Evolutionary conservation across 1,139 yeast genomes (phyloP).

Genomic region (Saccharomyces hybrid): DNA sequence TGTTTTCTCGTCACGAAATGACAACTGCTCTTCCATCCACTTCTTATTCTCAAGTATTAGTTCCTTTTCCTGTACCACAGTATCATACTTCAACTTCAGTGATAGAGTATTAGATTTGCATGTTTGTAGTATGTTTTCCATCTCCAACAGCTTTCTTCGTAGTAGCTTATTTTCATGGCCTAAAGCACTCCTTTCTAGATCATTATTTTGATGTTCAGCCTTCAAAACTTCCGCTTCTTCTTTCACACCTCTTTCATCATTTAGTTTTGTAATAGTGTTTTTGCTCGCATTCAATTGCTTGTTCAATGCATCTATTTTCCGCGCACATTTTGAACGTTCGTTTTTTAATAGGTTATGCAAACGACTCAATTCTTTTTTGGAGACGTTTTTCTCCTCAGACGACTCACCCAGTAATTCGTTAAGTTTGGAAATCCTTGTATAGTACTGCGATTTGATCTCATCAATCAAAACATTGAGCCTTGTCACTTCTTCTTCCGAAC

Average conservation of each 20-base stretch:
- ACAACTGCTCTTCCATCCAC: background rate
- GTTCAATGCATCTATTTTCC: slow-evolving; percentile 28
- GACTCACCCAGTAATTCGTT: slow-evolving; percentile 30
- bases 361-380: background rate
- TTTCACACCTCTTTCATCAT: background rate
- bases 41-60: background rate
- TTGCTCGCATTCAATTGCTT: slow-evolving; percentile 37
- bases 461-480: slow-evolving; percentile 40
- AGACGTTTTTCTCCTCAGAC: background rate
- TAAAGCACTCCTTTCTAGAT: slow-evolving; percentile 32
- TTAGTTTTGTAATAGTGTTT: slow-evolving; percentile 34
- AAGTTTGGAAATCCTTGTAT: slow-evolving; percentile 33
- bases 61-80: background rate
- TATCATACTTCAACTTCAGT: slow-evolving; percentile 17
- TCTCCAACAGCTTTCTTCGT: slow-evolving; percentile 36
- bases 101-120: slow-evolving; percentile 30
- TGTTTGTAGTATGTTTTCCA: slow-evolving; percentile 36
- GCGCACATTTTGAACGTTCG: slow-evolving; percentile 28
- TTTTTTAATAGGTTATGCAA: slow-evolving; percentile 20
- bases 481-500: slow-evolving; percentile 5
- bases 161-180: slow-evolving; percentile 42
- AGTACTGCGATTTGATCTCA: slow-evolving; percentile 39
- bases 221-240: background rate
- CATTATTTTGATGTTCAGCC: background rate
- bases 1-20: background rate